Evolutionary conservation across 2,329 filamentous ascomycete genomes (phyloP), one percentile per base, ranked within the genome.

Genomic region (Fusarium pseudocircinatum): DNA sequence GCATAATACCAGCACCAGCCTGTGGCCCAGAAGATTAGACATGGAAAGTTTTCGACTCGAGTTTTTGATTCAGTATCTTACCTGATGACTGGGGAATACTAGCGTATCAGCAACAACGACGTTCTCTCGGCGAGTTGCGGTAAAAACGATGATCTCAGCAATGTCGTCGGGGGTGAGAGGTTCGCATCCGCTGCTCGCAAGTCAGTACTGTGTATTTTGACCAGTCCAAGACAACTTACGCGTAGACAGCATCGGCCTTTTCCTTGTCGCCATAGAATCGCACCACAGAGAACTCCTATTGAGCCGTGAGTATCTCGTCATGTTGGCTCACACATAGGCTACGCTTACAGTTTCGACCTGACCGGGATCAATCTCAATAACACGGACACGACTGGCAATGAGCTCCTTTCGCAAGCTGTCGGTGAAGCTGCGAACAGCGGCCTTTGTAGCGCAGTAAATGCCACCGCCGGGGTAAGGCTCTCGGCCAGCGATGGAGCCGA

Each of bases 361-460:
- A 32, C 95, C 95, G 0, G 95, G 95, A 78, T 97, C 95, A 78
- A 98, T 88, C 82, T 94, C 93, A 71, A 97, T 97, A 69, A 97
- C 87, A 63, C 95, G 87, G 70, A 97, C 94, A 63, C 93, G 87
- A 24, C 92, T 94, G 12, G 92, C 87, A 75, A 98, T 92, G 67
- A 97, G 87, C 84, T 98, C 95, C 81, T 91, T 94, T 75, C 95
- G 88, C 80, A 98, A 83, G 16, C 92, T 88, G 63, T 97, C 94
- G 2, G 94, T 95, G 84, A 97, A 97, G 75, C 88, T 92, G 76
- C 93, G 90, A 63, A 97, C 92, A 4, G 95, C 95, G 26, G 95
- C 94, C 84, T 98, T 98, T 67, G 93, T 95, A 2, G 95, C 94
- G 82, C 95, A 97, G 87, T 98, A 98, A 80, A 97, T 97, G 81